Evolutionary conservation across 129 eudicot species (phyloP), one percentile per base, ranked within the genome.

Genomic region (Pulicaria dysenterica): DNA sequence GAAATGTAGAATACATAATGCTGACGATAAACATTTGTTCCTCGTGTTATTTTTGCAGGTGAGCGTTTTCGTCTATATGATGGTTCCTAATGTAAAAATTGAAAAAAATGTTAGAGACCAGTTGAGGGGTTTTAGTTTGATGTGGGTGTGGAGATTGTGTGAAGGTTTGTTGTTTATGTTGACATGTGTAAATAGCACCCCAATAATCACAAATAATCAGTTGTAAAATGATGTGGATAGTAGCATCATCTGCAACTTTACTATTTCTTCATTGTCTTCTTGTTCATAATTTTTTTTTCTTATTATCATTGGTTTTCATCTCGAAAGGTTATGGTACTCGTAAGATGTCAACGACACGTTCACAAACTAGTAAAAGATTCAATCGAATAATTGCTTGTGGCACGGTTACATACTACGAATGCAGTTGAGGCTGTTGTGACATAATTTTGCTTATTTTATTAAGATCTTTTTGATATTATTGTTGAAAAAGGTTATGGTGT

Each of bases 131-230:
- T 44, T 76, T 67, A 47, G 46, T 48, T 48, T 59, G 76, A 66
- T 15, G 44, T 60, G 50, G 56, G 49, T 63, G 70, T 80, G 73
- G 67, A 12, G 76, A 67, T 69, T 68, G 64, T 73, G 48, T 68
- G 24, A 56, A 65, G 41, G 73, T 77, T 67, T 49, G 63, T 54
- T 53, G 65, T 71, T 77, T 69, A 24, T 48, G 64, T 45, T 55
- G 79, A 77, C 73, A 46, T 67, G 41, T 83, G 86, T 83, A 78
- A 78, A 78, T 78, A 75, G 58, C 7, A 40, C 43, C 59, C 19
- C 44, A 48, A 77, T 38, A 58, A 69, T 69, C 19, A 46, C 31
- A 16, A 62, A 75, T 64, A 58, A 67, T 58, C 42, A 40, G 70
- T 64, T 74, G 64, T 64, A 64, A n/a, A 48, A 48, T 49, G 76